Evolutionary conservation across 1,284 basidiomycete genomes (phyloP), one percentile per base, ranked within the genome.

Genomic region (Apiotrichum sp.): DNA sequence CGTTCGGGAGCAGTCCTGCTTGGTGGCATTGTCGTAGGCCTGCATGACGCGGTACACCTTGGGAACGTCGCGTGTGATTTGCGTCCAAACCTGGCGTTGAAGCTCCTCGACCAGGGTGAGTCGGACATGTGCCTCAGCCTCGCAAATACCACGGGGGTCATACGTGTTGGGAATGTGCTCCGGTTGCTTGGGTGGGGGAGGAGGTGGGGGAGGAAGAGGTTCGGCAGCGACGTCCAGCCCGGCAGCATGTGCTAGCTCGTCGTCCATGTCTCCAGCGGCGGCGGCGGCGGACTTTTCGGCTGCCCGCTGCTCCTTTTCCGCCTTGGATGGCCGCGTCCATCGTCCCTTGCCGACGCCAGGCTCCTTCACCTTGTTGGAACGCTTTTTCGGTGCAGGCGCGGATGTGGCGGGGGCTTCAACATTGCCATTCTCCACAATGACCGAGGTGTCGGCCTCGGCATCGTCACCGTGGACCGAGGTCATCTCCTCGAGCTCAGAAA

Each of bases 41-140:
- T 86, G 65, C 79, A 77, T 54, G 80, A 80, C 66, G 68, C 88
- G 87, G 74, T 93, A 91, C 65, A 88, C 90, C 80, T 87, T 91
- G 29, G 86, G 84, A 38, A 93, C 83, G 67, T 93, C 90, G 64
- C 85, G 81, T 2, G 88, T 88, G 50, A 93, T 89, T 63, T 84
- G 86, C 31, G 84, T 84, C 90, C 91, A 93, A 8, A 89, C 86
- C 73, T 89, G 88, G 59, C 83, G 82, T 75, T 92, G 89, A 2
- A 88, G 79, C 65, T 93, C 89, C 69, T 93, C 89, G 40, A 93
- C 74, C 6, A 70, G 53, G 8, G 57, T 62, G 22, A 66, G 61
- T n/a, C 71, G 57, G 8, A 70, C 62, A 33, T 56, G 57, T 31
- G 72, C 72, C 47, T 74, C 72, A 3, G 46, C 36, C 56, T 72